Base-by-base conservation (phyloP, 1,284 basidiomycete species). In the Mycena citricolor region DNA sequence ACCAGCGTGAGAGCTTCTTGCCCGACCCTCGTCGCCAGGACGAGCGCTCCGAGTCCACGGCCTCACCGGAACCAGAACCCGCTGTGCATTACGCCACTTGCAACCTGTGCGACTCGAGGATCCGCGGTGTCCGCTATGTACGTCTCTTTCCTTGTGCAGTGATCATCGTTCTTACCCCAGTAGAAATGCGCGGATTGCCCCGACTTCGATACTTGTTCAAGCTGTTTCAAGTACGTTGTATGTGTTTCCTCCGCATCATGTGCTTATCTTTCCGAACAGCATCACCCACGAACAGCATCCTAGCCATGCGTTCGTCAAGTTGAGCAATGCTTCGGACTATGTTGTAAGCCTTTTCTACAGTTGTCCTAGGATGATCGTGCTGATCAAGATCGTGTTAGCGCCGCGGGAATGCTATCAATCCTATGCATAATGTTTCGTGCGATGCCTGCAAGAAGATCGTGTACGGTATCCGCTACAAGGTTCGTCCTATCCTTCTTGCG, bases 271-370 rank as follows among this genome's bases (percentile, higher is more conserved):
- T 36, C 36, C 42, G 33, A 36, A 8, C 38, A 83, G 76, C 46
- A 85, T 93, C 49, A 79, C 77, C 1, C 54, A 64, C 7, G 78
- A 82, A 49, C 84, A 88, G 39, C 91, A 94, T 61, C 90, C 90
- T 1, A 59, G 63, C 20, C 91, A 94, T 61, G 70, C 76, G 6
- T 94, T 94, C 59, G 82, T 87, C 23, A 83, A 76, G 60, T 65
- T 94, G 10, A 63, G 64, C 43, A 74, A 74, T 26, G 65, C 72
- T 1, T 69, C 74, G 19, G 79, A 86, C 55, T 70, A 80, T 50
- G 75, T 83, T 57, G 77, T 79, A 55, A 56, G 76, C 61, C 6
- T 25, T 43, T 37, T 30, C 11, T 14, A 31, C n/a, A 17, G 5
- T 21, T 19, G 23, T 23, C 29, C 32, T 17, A 24, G 35, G 32